These are phyloP conservation scores for Stenocarpella maydis DNA, from an alignment of 2,329 filamentous ascomycete species.

Conservation along the genomic window DNA sequence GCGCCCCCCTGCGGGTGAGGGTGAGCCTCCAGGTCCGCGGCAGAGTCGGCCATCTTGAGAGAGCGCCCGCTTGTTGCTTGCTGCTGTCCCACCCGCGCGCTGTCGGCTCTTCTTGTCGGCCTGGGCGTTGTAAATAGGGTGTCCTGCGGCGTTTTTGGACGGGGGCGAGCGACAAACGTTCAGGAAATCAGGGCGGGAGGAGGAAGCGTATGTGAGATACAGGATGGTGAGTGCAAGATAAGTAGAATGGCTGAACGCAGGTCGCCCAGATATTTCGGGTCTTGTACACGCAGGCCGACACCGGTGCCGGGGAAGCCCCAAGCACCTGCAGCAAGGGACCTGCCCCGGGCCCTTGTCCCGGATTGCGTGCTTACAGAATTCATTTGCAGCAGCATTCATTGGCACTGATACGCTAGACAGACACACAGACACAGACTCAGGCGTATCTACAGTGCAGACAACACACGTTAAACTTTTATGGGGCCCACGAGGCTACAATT, in stretches of 20 bases:
- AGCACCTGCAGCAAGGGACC: slow-evolving; percentile 2
- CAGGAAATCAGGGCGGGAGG: neutral
- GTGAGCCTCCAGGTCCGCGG: slow-evolving; percentile 48
- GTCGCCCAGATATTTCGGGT: slow-evolving; percentile 9
- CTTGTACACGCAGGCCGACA: slow-evolving; percentile 23
- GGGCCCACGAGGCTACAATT: neutral
- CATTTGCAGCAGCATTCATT: slow-evolving; percentile 23
- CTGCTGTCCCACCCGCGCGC: slow-evolving; percentile 30
- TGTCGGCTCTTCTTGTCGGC: neutral
- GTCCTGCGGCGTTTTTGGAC: neutral
- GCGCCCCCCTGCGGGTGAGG: slow-evolving; percentile 45
- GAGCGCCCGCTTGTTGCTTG: slow-evolving; percentile 1
- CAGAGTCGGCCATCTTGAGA: slow-evolving; percentile 46
- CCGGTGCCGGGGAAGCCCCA: slow-evolving; percentile 29
- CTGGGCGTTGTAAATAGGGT: neutral
- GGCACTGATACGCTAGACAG: neutral
- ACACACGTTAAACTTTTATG: neutral
- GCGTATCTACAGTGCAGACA: neutral
- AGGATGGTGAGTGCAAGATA: neutral
- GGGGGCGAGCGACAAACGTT: neutral
- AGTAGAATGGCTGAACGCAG: neutral
- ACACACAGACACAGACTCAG: too few relatives aligned
- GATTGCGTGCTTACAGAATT: slow-evolving; percentile 29
- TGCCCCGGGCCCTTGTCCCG: neutral
- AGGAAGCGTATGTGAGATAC: neutral